Percentiles rank a stretch among this genome's conserved stretches.
Conservation (phyloP, 306 rosid species). For the Lotus japonicus region DNA sequence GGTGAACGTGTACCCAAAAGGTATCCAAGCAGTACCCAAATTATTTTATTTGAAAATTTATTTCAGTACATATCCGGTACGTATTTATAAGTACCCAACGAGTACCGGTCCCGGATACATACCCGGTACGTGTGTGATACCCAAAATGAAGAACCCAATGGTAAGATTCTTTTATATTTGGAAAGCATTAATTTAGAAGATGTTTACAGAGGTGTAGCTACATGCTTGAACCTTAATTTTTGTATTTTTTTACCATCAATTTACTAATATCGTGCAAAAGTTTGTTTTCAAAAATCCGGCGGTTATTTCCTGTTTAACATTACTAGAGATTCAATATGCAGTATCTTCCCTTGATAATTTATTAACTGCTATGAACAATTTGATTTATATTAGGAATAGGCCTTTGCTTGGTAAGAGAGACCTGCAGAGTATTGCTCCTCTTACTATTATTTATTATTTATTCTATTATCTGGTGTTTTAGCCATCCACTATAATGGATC, state of each 20-base stretch:
- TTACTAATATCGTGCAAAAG: not conserved
- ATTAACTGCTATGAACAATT: not conserved
- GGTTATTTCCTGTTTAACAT: not conserved
- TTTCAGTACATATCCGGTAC: no score
- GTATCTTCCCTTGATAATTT: not conserved
- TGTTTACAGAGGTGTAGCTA: not conserved
- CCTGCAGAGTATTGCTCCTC: not conserved
- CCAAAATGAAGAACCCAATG: no score
- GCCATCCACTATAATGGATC: not conserved
- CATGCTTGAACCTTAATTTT: not conserved
- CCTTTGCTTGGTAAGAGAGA: not conserved
- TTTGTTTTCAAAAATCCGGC: not conserved
- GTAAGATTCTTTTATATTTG: not conserved
- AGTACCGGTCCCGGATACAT: no score
- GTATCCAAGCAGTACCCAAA: no score
- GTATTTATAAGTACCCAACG: no score
- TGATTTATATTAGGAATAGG: not conserved
- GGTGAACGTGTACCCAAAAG: no score
- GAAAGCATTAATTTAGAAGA: not conserved
- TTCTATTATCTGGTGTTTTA: not conserved
- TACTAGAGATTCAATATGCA: not conserved
- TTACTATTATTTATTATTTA: conserved; percentile 1
- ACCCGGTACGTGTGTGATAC: no score
- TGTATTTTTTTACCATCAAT: not conserved
- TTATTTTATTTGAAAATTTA: no score